These are phyloP conservation scores for Letharia lupina DNA, from an alignment of 495 filamentous ascomycete genomes.

Conservation along the genomic window DNA sequence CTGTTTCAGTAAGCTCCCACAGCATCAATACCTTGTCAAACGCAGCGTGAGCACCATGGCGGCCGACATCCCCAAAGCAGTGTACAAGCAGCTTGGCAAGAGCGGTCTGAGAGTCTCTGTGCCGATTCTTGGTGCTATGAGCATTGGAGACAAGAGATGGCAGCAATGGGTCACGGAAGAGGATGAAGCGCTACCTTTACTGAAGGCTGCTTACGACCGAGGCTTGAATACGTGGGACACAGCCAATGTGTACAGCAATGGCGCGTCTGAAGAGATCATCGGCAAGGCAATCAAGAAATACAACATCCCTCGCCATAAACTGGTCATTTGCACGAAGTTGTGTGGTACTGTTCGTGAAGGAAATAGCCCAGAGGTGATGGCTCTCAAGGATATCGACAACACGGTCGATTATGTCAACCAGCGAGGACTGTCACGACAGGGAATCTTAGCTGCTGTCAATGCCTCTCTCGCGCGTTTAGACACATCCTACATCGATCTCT, in stretches of 20 bases:
- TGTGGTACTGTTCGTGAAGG: constrained; percentile 30
- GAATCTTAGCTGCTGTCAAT: constrained; percentile 64
- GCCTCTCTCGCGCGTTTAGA: constrained; percentile 56
- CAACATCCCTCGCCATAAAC: constrained; percentile 37
- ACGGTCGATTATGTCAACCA: constrained; percentile 42
- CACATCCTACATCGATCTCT: constrained; percentile 61
- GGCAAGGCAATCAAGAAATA: constrained; percentile 40
- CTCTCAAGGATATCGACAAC: constrained; percentile 28
- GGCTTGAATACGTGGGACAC: constrained; percentile 34
- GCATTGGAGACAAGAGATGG: constrained; percentile 36
- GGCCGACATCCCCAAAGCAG: constrained; percentile 27
- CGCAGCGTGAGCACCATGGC: constrained; percentile 3
- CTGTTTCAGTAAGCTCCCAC: neutral
- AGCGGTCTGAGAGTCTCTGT: constrained; percentile 40
- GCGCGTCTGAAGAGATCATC: constrained; percentile 36
- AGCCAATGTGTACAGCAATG: constrained; percentile 29
- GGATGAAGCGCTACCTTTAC: constrained; percentile 29
- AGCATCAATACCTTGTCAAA: neutral
- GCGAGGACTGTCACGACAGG: constrained; percentile 46
- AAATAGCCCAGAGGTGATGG: constrained; percentile 29
- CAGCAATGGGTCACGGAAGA: constrained; percentile 39
- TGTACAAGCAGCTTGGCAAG: constrained; percentile 34
- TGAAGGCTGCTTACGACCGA: constrained; percentile 42
- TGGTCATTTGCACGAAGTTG: constrained; percentile 41
- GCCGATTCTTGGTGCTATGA: constrained; percentile 43